phyloP scores from a whole-genome alignment of 208 protist species.

The Trypanosoma cruzi region DNA sequence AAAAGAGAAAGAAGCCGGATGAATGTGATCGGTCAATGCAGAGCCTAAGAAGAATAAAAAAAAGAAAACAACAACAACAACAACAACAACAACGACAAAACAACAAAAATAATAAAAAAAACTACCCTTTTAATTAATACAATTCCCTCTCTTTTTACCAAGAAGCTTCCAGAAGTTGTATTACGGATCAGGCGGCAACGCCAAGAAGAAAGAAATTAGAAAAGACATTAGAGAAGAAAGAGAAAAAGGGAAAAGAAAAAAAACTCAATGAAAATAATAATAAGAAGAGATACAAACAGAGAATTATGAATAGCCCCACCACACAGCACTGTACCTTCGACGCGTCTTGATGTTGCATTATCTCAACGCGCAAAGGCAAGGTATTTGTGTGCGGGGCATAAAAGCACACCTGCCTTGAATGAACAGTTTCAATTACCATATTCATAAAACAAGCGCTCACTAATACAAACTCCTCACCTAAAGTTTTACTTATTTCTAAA shows the following conservation, averaged over 20 bases:
- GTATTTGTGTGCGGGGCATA: constrained; percentile 7
- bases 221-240: neutral
- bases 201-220: neutral
- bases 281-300: no score
- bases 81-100: no score
- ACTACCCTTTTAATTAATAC: neutral
- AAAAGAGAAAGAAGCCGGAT: neutral
- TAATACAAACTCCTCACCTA: neutral
- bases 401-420: neutral
- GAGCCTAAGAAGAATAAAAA: neutral
- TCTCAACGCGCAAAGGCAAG: neutral
- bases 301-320: neutral
- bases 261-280: no score
- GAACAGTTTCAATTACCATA: neutral
- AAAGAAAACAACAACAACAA: no score
- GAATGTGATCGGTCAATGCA: neutral
- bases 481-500: neutral
- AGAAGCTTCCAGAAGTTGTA: neutral
- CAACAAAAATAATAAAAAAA: neutral
- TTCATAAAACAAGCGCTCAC: constrained; percentile 1
- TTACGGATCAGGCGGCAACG: neutral
- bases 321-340: neutral
- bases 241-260: no score
- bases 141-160: neutral
- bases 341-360: neutral